phyloP scores from a whole-genome alignment of 768 basidiomycete genomes.

The Leccinum truebloodii region DNA sequence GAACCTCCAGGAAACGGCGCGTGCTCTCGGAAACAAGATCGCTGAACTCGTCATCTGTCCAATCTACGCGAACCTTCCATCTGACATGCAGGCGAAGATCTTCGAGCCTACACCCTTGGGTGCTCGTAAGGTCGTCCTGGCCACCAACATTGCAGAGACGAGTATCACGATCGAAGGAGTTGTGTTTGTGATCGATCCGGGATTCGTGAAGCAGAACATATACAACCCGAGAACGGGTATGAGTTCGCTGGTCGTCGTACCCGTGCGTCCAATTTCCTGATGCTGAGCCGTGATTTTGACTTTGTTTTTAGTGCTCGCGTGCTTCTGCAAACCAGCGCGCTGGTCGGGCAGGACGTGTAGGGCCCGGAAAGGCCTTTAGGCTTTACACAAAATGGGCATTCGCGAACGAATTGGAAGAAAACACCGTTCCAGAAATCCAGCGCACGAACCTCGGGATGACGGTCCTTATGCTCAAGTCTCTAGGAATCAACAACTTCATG shows the following conservation, averaged over 20 bases:
- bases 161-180: constrained; percentile 99
- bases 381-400: constrained; percentile 99
- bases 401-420: constrained; percentile 92
- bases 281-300: constrained; percentile 1
- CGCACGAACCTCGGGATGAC: constrained; percentile 98
- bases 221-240: constrained; percentile 99
- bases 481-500: constrained; percentile 98
- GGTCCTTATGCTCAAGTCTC: constrained; percentile 90
- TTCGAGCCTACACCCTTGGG: constrained; percentile 98
- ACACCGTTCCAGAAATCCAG: constrained; percentile 98
- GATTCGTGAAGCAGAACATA: constrained; percentile 98
- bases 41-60: constrained; percentile 93
- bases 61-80: constrained; percentile 98
- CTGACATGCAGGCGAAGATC: constrained; percentile 99
- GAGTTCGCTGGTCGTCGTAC: constrained; percentile 95
- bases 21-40: constrained; percentile 94
- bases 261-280: constrained; percentile 52
- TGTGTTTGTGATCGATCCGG: constrained; percentile 98
- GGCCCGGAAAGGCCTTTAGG: constrained; percentile 98
- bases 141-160: constrained; percentile 99
- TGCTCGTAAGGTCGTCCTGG: constrained; percentile 95
- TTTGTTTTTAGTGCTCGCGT: constrained; percentile 72
- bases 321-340: constrained; percentile 98
- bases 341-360: constrained; percentile 95
- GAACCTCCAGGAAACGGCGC: constrained; percentile 92